Evolutionary conservation across 495 filamentous ascomycete genomes (phyloP), one percentile per base, ranked within the genome.

Genomic region (Penicillium daleae): DNA sequence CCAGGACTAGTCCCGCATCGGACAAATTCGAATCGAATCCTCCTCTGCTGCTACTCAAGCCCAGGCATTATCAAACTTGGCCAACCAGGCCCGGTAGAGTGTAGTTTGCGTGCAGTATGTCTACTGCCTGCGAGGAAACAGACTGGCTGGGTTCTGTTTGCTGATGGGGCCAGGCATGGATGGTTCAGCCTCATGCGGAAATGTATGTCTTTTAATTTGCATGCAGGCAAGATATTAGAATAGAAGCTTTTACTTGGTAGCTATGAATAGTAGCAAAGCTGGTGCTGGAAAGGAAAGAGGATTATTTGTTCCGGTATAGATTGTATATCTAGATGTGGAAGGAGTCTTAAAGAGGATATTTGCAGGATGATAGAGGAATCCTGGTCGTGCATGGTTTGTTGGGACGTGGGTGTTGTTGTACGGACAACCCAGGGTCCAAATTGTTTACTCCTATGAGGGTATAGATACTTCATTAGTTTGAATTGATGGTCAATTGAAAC

Each of bases 391-490:
- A 59, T 64, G 61, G 49, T 33, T 57, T 24, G 35, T 48, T 49
- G 46, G 44, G 33, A 42, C 2, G 19, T 21, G n/a, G 51, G 17
- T 50, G 13, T 52, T 10, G 63, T 71, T 44, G 62, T 44, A 71
- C 68, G 19, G 49, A 59, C 66, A 71, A 62, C 62, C 60, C 56
- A 52, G 67, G 56, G 61, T 67, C 56, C 56, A 60, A 24, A 24
- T 46, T 46, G 42, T 46, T 10, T 46, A 46, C 17, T 19, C 1
- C 4, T 21, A 21, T 22, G 21, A 46, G 42, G 8, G 21, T 24
- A 46, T 46, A 46, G 8, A 44, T 3, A 1, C 17, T 21, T 24
- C 19, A 1, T 42, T 46, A 12, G 42, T 24, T 46, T 9, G 12
- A 46, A 4, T 12, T 1, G 21, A 21, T 21, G 9, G n/a, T 46